phyloP scores from a whole-genome alignment of 306 rosid species.

The Prosopis cineraria region DNA sequence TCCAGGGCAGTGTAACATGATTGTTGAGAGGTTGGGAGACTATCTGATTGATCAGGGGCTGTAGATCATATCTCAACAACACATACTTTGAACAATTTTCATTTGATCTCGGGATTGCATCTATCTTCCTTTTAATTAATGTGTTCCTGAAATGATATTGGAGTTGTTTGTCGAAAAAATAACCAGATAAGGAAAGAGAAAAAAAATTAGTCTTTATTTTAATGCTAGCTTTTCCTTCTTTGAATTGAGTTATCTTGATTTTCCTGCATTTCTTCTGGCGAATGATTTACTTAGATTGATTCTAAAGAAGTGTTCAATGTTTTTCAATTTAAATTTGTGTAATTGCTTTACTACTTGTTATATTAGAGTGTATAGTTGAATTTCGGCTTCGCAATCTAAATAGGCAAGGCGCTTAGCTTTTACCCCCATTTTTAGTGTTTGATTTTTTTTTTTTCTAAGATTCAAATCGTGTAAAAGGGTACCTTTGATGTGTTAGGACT shows the following conservation, averaged over 20 bases:
- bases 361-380: not conserved
- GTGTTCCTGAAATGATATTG: not conserved
- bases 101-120: slow-evolving; percentile 11
- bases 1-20: slow-evolving; percentile 56
- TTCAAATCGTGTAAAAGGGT: too few relatives aligned
- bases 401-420: not conserved
- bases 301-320: not conserved
- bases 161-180: slow-evolving; percentile 1
- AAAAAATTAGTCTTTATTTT: not conserved
- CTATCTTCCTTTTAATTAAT: not conserved
- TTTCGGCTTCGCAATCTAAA: not conserved
- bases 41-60: slow-evolving; percentile 52
- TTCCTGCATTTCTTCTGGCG: not conserved
- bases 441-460: not conserved
- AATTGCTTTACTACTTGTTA: not conserved
- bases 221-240: not conserved
- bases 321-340: not conserved
- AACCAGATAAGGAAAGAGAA: not conserved
- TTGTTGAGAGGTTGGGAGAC: slow-evolving; percentile 66
- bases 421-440: not conserved
- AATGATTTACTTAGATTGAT: not conserved
- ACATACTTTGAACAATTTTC: not conserved
- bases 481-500: too few relatives aligned
- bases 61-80: not conserved
- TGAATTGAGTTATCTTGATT: not conserved